Conservation (phyloP, 139 green algal genomes). For the Chlorella sp. region DNA sequence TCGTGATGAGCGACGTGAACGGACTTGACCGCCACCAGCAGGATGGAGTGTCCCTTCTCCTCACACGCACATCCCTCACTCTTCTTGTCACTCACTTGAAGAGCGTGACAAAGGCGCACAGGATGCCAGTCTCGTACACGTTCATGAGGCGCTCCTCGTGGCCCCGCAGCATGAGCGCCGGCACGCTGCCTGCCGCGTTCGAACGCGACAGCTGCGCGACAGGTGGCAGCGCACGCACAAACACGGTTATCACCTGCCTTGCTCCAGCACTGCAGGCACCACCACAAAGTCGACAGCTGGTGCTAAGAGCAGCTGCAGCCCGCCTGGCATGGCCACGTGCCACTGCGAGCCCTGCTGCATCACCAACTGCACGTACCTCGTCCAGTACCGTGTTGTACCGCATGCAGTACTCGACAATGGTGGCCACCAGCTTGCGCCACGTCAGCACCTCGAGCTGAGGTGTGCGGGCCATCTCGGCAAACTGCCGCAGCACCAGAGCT, state of each 20-base stretch:
- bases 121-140: constrained; percentile 33
- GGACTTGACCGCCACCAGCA: no score
- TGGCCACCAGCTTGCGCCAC: constrained; percentile 57
- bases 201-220: no score
- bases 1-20: no score
- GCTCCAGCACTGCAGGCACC: no score
- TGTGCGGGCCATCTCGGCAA: constrained; percentile 24
- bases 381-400: constrained; percentile 19
- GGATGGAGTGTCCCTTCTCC: no score
- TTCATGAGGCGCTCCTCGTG: constrained; percentile 39
- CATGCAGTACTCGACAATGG: constrained; percentile 52
- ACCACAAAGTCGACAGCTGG: no score
- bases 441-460: constrained; percentile 43
- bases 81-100: constrained; percentile 12
- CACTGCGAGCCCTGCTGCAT: no score
- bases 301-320: no score
- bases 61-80: no score
- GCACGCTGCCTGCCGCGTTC: neutral
- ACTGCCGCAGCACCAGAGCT: constrained; percentile 29
- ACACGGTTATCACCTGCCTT: no score
- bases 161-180: neutral
- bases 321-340: no score
- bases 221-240: no score
- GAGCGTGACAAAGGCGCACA: constrained; percentile 38
- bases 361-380: constrained; percentile 5